Conservation (phyloP, 1,284 basidiomycete species). For the Puccinia sorghi region DNA sequence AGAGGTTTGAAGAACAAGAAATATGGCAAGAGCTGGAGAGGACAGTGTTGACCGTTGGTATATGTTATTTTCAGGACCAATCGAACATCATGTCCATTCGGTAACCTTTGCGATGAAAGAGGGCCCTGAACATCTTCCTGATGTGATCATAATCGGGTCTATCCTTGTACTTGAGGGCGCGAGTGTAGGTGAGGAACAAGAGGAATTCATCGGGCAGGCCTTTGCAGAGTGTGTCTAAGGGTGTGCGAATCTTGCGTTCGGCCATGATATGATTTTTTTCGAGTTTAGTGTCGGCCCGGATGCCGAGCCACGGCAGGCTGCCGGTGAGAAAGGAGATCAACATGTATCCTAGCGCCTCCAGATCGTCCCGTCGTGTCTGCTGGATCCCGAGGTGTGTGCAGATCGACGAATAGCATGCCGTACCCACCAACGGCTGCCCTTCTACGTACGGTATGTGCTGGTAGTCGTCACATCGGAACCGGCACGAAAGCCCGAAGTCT, state of each 20-base stretch:
- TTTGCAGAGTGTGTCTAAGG: conserved; percentile 15
- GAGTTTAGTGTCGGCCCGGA: conserved; percentile 7
- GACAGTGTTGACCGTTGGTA: too few relatives aligned
- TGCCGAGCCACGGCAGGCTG: conserved; percentile 31
- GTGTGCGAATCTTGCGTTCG: conserved; percentile 16
- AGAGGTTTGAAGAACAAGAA: too few relatives aligned
- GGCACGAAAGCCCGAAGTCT: conserved; percentile 59
- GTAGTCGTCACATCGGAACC: conserved; percentile 54
- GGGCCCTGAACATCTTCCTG: conserved; percentile 45
- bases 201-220: conserved; percentile 36
- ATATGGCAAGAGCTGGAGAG: too few relatives aligned
- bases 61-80: conserved; percentile 33
- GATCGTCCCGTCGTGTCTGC: conserved; percentile 39
- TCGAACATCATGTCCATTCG: conserved; percentile 49
- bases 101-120: conserved; percentile 41
- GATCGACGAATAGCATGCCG: conserved; percentile 51
- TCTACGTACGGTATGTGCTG: conserved; percentile 48
- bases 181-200: conserved; percentile 43
- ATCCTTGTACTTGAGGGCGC: conserved; percentile 49
- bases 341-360: conserved; percentile 38
- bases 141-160: conserved; percentile 50
- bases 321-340: conserved; percentile 36
- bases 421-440: conserved; percentile 50
- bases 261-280: conserved; percentile 24
- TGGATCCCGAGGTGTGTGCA: conserved; percentile 51